Percentiles rank a stretch among this genome's conserved stretches.
Conservation (phyloP, 345 rosid species). For the Eucalyptus guilfoylei region DNA sequence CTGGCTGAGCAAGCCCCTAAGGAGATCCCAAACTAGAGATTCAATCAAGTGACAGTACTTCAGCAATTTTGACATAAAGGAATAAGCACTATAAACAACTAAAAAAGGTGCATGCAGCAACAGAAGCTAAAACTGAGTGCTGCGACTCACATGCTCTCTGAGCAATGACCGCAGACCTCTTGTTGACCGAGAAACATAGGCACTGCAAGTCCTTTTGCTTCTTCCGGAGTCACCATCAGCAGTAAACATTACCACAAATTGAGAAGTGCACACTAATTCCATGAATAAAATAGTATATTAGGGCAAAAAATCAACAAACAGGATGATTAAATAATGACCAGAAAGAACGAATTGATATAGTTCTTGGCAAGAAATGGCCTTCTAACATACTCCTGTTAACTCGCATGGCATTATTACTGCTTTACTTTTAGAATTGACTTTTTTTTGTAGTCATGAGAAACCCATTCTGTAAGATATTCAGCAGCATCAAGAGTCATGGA, state of each 20-base stretch:
- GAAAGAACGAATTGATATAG: neutral
- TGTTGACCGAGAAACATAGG: conserved; percentile 77
- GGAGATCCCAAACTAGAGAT: neutral
- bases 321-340: neutral
- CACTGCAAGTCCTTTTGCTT: conserved; percentile 40
- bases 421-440: neutral
- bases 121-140: neutral
- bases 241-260: conserved; percentile 86
- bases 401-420: neutral
- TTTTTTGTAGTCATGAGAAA: neutral
- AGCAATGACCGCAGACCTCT: conserved; percentile 69
- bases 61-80: neutral
- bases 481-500: neutral
- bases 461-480: neutral
- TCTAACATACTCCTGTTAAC: neutral
- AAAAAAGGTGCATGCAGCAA: neutral
- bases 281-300: neutral
- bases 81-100: neutral
- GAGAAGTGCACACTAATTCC: conserved; percentile 61
- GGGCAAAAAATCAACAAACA: neutral
- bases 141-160: conserved; percentile 72
- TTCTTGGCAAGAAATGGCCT: neutral
- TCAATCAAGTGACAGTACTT: neutral
- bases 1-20: neutral
- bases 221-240: conserved; percentile 25